Evolutionary conservation across 2,329 filamentous ascomycete genomes (phyloP).

Genomic region (Fusarium sp.): DNA sequence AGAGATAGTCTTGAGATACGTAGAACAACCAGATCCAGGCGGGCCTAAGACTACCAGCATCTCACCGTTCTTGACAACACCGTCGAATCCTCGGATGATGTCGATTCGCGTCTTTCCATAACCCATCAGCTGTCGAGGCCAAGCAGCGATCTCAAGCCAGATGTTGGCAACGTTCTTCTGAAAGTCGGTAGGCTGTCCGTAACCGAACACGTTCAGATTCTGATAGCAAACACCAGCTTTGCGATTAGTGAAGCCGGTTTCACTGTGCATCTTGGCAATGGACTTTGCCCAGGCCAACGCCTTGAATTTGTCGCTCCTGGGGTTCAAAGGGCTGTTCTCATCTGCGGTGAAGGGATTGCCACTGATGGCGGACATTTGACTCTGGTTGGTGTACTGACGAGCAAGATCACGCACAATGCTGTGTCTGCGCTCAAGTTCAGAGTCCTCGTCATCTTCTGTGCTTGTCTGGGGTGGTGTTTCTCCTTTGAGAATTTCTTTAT

Average conservation of each 20-base stretch:
- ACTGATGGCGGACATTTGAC: slow-evolving; percentile 62
- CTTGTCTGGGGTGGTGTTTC: slow-evolving; percentile 2
- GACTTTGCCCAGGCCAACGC: slow-evolving; percentile 44
- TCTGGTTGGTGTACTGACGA: slow-evolving; percentile 65
- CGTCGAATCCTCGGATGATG: slow-evolving; percentile 76
- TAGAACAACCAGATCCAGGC: slow-evolving; percentile 80
- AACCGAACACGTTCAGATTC: slow-evolving; percentile 77
- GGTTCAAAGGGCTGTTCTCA: slow-evolving; percentile 64
- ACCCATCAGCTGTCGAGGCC: slow-evolving; percentile 66
- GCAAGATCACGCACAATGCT: slow-evolving; percentile 66
- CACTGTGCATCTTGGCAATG: slow-evolving; percentile 33
- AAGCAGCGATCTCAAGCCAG: slow-evolving; percentile 63
- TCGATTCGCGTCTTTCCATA: slow-evolving; percentile 70
- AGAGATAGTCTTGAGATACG: slow-evolving; percentile 84
- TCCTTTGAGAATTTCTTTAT: slow-evolving; percentile 9
- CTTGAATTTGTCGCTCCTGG: slow-evolving; percentile 47
- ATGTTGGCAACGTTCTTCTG: slow-evolving; percentile 75
- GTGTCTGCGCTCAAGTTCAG: slow-evolving; percentile 52
- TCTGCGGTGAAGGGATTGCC: slow-evolving; percentile 50
- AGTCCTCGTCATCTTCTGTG: slow-evolving; percentile 55
- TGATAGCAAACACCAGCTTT: slow-evolving; percentile 73
- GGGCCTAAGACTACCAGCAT: slow-evolving; percentile 81
- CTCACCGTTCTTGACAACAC: slow-evolving; percentile 76
- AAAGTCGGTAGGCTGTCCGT: slow-evolving; percentile 76
- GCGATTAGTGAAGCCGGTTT: slow-evolving; percentile 27